Base-by-base conservation (phyloP, 371 early-diverging fungal genomes). In the Mucor saturninus region DNA sequence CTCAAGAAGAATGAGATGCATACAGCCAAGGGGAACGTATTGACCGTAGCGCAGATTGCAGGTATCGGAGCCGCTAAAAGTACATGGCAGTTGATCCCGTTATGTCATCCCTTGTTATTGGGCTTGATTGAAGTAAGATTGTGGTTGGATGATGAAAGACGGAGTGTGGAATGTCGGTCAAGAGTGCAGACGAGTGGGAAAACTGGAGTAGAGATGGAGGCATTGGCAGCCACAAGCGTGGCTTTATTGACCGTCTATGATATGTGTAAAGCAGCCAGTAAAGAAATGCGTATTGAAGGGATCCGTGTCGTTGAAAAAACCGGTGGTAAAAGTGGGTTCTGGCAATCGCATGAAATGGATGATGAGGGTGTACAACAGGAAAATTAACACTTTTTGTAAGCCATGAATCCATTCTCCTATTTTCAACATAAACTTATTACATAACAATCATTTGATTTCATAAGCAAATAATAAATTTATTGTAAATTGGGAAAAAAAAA, bases 191-290 rank as follows among this genome's bases (percentile, higher is more conserved):
- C 93, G 62, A 76, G 81, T 35, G 96, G 93, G 13, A 86, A 91
- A 57, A 97, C 97, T 1, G 97, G 97, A 14, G 95, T 95, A 0
- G 96, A 97, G 62, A 95, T 95, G 93, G 96, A 95, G 67, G 96
- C 95, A 2, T 58, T 96, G 54, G 88, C 89, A 14, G 95, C 95
- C 0, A 94, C 89, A 1, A 89, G 91, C 6, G 84, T 91, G 0
- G 93, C 89, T 1, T 76, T 89, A 2, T 75, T 91, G 55, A 93
- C 94, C 2, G 86, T 94, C 0, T 92, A 84, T 73, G 94, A 94
- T 63, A 94, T 94, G 94, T 93, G 90, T 62, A 90, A 90, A 56
- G 85, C 83, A 10, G 76, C 82, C n/a, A 70, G 74, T 28, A 77
- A 81, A 42, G 68, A 77, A 3, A 84, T 84, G 75, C 46, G 55